Conservation (phyloP, 805 yeast genomes). For the Vanderwaltozyma tropicalis region DNA sequence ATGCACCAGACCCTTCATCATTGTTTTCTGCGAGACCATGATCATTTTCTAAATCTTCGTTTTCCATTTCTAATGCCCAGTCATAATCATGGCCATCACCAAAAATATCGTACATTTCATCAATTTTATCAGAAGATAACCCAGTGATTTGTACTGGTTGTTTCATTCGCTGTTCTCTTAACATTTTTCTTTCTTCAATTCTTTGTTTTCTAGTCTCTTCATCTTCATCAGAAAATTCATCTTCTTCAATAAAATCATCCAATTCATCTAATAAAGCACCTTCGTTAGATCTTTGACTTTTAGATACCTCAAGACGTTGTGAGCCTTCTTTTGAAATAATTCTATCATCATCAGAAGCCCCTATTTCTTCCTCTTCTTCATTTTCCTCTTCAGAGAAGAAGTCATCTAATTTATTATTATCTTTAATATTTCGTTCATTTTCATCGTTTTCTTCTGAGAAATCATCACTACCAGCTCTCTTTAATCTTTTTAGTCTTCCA, state of each 20-base stretch:
- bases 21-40: conserved; percentile 5
- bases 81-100: conserved; percentile 97
- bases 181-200: conserved; percentile 22
- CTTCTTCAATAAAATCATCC: conserved; percentile 96
- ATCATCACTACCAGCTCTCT: conserved; percentile 51
- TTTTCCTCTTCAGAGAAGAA: conserved; percentile 32
- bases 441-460: conserved; percentile 14
- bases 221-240: conserved; percentile 83
- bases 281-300: conserved; percentile 23
- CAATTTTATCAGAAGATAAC: conserved; percentile 80
- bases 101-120: conserved; percentile 87
- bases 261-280: conserved; percentile 59
- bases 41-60: conserved; percentile 34
- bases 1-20: conserved; percentile 29
- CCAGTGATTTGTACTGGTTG: conserved; percentile 49
- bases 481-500: conserved; percentile 62
- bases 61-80: conserved; percentile 82
- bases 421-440: conserved; percentile 7
- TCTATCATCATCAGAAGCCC: conserved; percentile 23
- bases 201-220: conserved; percentile 38
- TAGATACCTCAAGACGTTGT: conserved; percentile 10
- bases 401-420: conserved; percentile 28
- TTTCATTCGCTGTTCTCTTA: conserved; percentile 36
- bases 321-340: conserved; percentile 10
- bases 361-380: conserved; percentile 12